Conservation (phyloP, 148 eudicot genomes). For the Rhododendron henanense region DNA sequence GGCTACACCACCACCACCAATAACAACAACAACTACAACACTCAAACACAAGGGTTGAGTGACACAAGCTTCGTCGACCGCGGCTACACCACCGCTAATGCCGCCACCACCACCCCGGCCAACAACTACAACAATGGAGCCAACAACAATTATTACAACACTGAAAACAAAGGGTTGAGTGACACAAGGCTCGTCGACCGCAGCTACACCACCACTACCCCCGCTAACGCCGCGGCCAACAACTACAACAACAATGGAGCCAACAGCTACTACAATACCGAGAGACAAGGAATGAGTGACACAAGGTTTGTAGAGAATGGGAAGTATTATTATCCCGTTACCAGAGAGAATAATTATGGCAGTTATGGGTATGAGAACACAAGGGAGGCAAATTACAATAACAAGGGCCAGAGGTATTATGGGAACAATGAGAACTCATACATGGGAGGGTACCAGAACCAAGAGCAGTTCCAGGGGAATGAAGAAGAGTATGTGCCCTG, state of each 20-base stretch:
- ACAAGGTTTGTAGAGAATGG: constrained; percentile 52
- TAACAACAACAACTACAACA: neutral
- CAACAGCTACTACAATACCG: neutral
- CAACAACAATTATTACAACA: neutral
- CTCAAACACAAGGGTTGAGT: neutral
- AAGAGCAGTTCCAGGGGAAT: constrained; percentile 34
- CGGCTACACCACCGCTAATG: neutral
- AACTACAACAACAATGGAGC: neutral
- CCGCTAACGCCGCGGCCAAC: neutral
- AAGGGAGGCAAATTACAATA: constrained; percentile 8
- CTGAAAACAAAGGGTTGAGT: neutral
- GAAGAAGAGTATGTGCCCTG: constrained; percentile 33
- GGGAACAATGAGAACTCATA: constrained; percentile 26
- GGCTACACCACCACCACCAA: neutral
- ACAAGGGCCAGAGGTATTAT: constrained; percentile 34
- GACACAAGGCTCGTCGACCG: constrained; percentile 7
- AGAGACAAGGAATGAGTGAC: constrained; percentile 11
- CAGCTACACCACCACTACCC: constrained; percentile 1
- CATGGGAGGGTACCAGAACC: constrained; percentile 41
- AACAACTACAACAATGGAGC: neutral
- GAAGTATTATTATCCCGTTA: constrained; percentile 48
- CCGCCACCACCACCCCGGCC: neutral
- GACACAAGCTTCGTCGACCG: neutral
- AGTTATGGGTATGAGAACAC: neutral
- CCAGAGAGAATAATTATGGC: constrained; percentile 26